phyloP scores from a whole-genome alignment of 2,329 filamentous ascomycete species.

The Pseudocercospora eumusae region DNA sequence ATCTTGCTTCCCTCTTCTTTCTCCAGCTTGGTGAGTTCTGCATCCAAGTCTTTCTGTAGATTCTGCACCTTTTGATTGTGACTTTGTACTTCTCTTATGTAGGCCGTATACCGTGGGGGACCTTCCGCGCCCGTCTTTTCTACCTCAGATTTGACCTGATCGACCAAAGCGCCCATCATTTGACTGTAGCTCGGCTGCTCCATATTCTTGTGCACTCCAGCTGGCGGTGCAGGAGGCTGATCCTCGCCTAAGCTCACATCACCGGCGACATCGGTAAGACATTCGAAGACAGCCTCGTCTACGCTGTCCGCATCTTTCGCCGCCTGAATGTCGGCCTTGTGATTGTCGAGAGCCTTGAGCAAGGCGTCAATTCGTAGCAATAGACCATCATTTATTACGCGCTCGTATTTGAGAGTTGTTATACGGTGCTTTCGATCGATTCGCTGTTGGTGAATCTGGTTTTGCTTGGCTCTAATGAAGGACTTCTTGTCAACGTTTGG shows the following conservation, averaged over 20 bases:
- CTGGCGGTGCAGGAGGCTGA: conserved; percentile 73
- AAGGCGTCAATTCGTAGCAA: conserved; percentile 80
- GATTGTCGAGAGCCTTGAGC: conserved; percentile 70
- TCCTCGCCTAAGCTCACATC: conserved; percentile 70
- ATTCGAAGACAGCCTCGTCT: conserved; percentile 83
- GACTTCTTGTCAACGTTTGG: conserved; percentile 98
- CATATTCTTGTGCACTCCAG: conserved; percentile 74
- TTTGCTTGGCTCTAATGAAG: conserved; percentile 97
- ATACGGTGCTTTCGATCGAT: conserved; percentile 85
- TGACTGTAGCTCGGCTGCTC: conserved; percentile 84
- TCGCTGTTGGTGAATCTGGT: conserved; percentile 91
- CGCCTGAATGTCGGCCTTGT: conserved; percentile 63
- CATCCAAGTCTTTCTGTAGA: conserved; percentile 72
- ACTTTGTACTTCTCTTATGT: conserved; percentile 73
- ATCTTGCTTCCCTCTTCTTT: conserved; percentile 86
- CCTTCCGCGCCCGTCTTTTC: conserved; percentile 66
- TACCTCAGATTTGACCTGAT: conserved; percentile 85
- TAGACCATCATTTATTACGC: conserved; percentile 87
- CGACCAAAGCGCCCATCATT: conserved; percentile 97
- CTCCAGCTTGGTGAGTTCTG: conserved; percentile 78
- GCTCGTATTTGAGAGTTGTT: conserved; percentile 87
- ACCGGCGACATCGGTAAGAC: conserved; percentile 71
- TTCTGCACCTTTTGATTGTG: conserved; percentile 77
- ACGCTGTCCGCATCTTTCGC: conserved; percentile 60
- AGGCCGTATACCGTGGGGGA: conserved; percentile 65